Evolutionary conservation across 2,329 filamentous ascomycete species (phyloP), one percentile per base, ranked within the genome.

Genomic region (Paramyrothecium sp.): DNA sequence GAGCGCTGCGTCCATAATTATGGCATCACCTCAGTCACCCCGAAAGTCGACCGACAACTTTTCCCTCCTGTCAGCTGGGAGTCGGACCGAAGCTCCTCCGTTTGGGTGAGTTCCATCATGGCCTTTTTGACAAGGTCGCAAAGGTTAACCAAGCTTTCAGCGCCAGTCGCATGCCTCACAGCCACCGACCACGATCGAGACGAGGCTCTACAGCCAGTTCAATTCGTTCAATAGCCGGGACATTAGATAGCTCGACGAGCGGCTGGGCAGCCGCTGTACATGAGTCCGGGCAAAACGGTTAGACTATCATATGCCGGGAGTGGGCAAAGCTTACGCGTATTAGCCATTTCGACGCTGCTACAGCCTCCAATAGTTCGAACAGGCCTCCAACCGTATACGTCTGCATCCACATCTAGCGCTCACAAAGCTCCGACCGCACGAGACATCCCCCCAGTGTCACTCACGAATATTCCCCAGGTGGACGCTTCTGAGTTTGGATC

Each of bases 301-400:
- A 30, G 72, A 71, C 48, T 30, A 38, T 13, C 19, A 41, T 26
- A 47, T 22, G 21, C 8, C n/a, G 46, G n/a, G 10, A 16, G 41
- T 53, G 33, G 33, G 57, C 46, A 55, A 47, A 54, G 56, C 57
- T 68, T 53, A 67, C 56, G 20, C 13, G 56, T 41, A 53, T 54
- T 51, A 91, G 90, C 95, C 60, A 98, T 98, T 65, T 97, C 93
- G 10, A 96, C 92, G 1, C 82, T 98, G n/a, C 83, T 98, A 3
- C 91, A 96, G 69, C 89, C 92, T 26, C 91, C 94, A 3, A 96
- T 97, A 63, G 87, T 96, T 57, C 87, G 94, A 62, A 96, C 93
- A 2, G 93, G 94, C 56, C 83, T 97, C 53, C 81, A 92, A 55
- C 90, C 93, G 21, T 89, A 96, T 72, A 89, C 89, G 1, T 81